These are phyloP conservation scores for Hirsutella minnesotensis DNA, from an alignment of 2,329 filamentous ascomycete genomes.

Conservation along the genomic window DNA sequence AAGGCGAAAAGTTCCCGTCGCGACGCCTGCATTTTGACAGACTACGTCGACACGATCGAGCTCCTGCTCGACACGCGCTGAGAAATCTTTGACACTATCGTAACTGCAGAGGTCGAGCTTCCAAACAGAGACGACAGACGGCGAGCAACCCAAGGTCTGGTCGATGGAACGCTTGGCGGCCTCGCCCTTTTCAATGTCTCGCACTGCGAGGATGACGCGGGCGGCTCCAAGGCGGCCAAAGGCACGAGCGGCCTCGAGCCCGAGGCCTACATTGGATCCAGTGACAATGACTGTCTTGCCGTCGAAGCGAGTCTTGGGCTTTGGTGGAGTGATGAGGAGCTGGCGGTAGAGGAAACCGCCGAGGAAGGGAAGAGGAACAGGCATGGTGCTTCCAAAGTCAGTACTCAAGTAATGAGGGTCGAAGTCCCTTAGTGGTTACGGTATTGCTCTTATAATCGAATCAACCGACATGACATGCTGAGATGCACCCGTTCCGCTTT, in stretches of 20 bases:
- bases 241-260: slow-evolving; percentile 1
- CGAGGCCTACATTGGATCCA: slow-evolving; percentile 3
- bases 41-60: neutral
- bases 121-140: neutral
- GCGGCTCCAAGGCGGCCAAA: neutral
- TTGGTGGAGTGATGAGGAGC: neutral
- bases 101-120: neutral
- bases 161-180: neutral
- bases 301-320: neutral
- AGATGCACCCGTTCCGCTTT: too few relatives aligned
- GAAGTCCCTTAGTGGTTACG: too few relatives aligned
- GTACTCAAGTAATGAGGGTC: too few relatives aligned
- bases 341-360: slow-evolving; percentile 3
- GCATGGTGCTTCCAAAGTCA: too few relatives aligned
- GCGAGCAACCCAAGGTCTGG: neutral
- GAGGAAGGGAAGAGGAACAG: slow-evolving; percentile 1
- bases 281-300: slow-evolving; percentile 3
- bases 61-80: neutral
- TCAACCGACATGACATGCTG: too few relatives aligned
- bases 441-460: too few relatives aligned
- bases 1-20: slow-evolving; percentile 15
- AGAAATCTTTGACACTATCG: neutral
- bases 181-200: neutral
- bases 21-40: slow-evolving; percentile 25
- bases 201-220: neutral